Base-by-base conservation (phyloP, 1,139 yeast species). In the Pichia sp. region DNA sequence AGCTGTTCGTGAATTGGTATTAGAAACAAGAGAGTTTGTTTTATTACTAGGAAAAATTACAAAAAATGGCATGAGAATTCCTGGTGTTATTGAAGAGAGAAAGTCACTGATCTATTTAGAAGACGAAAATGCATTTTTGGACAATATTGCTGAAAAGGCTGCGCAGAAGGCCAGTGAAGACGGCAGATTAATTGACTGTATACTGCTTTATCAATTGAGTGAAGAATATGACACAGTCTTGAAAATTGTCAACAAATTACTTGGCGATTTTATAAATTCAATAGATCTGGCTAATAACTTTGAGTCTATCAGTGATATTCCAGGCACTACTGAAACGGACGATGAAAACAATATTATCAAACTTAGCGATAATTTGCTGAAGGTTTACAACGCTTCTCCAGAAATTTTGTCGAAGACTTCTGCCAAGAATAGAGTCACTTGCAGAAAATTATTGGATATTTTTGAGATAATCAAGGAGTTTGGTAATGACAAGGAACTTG, bases 141-240 rank as follows among this genome's bases (percentile, higher is more conserved):
- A 79, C 53, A 81, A 82, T 57, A 90, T 93, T 48, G 84, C 95
- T 6, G 95, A 87, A 65, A 83, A 82, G 57, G 90, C 96, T 31
- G 98, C 98, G 1, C 77, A 79, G 52, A 84, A 82, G 62, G 96
- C 98, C 34, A 95, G 89, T 66, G 95, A 90, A 62, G 98, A 90
- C 67, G 98, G 98, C 3, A 79, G 97, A 64, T 78, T 85, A 5
- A 82, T 87, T 59, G 98, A 95, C 67, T 90, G 98, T 10, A 80
- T 95, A 56, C 74, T 89, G 54, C 76, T 93, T 55, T 93, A 89
- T 67, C 97, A 92, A 72, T 78, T 92, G 59, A 82, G 96, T 54
- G 95, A 89, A 70, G 96, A 92, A 64, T 87, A 86, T 69, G 88
- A 88, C 66, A 85, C 89, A 32, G 98, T 90, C n/a, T 80, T 92